Evolutionary conservation across 2,329 filamentous ascomycete genomes (phyloP).

Genomic region (Tolypocladium paradoxum): DNA sequence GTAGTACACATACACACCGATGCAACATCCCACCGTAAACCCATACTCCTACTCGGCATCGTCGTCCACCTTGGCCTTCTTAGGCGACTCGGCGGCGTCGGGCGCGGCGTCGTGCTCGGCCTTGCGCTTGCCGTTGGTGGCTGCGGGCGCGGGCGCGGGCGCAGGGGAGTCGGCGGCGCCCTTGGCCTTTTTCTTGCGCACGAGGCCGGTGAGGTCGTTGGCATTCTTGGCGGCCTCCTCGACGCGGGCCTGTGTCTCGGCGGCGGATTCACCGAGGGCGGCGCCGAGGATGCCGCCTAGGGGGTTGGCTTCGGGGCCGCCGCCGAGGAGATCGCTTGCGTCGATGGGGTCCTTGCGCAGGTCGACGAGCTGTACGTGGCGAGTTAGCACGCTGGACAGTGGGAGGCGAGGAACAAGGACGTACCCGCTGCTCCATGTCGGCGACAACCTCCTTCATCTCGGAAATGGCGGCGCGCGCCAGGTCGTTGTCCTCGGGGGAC

Average conservation of each 20-base stretch:
- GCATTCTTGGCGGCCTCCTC: slow-evolving; percentile 65
- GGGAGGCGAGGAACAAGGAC: slow-evolving; percentile 18
- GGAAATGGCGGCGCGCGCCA: slow-evolving; percentile 49
- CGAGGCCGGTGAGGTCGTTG: slow-evolving; percentile 62
- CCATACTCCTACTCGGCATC: not conserved
- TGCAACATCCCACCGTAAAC: not conserved
- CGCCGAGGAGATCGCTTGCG: slow-evolving; percentile 25
- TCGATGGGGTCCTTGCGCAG: slow-evolving; percentile 49
- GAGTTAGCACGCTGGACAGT: not conserved
- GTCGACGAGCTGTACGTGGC: slow-evolving; percentile 46
- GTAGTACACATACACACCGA: not conserved
- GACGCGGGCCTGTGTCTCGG: slow-evolving; percentile 50
- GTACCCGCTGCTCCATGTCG: slow-evolving; percentile 67
- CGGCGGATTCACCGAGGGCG: slow-evolving; percentile 50
- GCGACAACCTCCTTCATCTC: slow-evolving; percentile 70
- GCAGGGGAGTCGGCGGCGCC: slow-evolving; percentile 11
- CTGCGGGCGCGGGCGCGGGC: slow-evolving; percentile 6
- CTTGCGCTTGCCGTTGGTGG: slow-evolving; percentile 29
- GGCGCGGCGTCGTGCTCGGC: slow-evolving; percentile 17
- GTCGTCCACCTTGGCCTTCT: slow-evolving; percentile 25
- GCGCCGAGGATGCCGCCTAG: slow-evolving; percentile 52
- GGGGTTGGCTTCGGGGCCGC: slow-evolving; percentile 24
- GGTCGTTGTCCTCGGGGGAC: slow-evolving; percentile 56
- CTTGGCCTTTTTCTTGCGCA: slow-evolving; percentile 57
- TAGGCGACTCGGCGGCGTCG: slow-evolving; percentile 17